These are phyloP conservation scores for Proliferodiscus dingleyae DNA, from an alignment of 2,329 filamentous ascomycete genomes.

Conservation along the genomic window DNA sequence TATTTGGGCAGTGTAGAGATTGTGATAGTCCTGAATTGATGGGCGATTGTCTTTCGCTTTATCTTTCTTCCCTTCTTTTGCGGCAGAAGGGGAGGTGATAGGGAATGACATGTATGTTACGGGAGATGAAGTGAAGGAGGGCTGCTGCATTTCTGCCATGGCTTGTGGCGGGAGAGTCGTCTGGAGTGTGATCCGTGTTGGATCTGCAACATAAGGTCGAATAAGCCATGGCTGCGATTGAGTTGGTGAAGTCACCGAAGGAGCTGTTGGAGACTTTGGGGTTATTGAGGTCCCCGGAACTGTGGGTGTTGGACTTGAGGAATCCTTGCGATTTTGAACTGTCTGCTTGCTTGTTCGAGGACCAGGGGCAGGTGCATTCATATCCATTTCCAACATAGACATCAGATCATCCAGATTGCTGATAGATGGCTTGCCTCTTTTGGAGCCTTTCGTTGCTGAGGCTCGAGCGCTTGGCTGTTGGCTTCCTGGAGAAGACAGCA, in stretches of 20 bases:
- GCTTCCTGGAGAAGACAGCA: too few relatives aligned
- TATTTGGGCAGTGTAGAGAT: constrained; percentile 9
- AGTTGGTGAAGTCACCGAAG: not conserved
- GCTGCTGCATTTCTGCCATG: not conserved
- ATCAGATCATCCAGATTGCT: not conserved
- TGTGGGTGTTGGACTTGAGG: not conserved
- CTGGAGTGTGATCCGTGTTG: not conserved
- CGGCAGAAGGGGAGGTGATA: not conserved
- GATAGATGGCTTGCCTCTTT: not conserved
- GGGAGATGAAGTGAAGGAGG: too few relatives aligned
- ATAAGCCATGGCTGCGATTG: not conserved
- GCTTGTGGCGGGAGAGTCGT: not conserved
- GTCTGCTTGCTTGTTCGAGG: not conserved
- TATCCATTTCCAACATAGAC: not conserved
- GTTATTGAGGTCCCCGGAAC: not conserved
- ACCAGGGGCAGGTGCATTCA: not conserved
- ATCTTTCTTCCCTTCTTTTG: not conserved
- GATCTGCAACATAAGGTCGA: not conserved
- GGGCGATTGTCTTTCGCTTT: not conserved
- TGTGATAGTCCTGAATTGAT: constrained; percentile 10
- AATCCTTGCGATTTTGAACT: not conserved
- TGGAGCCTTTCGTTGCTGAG: not conserved
- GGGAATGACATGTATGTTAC: not conserved
- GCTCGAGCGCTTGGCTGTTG: not conserved
- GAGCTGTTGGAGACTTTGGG: not conserved